Percentiles rank a stretch among this genome's conserved stretches.
These are phyloP conservation scores for Trichoderma sp. DNA, from an alignment of 2,329 filamentous ascomycete genomes.

Conservation along the genomic window DNA sequence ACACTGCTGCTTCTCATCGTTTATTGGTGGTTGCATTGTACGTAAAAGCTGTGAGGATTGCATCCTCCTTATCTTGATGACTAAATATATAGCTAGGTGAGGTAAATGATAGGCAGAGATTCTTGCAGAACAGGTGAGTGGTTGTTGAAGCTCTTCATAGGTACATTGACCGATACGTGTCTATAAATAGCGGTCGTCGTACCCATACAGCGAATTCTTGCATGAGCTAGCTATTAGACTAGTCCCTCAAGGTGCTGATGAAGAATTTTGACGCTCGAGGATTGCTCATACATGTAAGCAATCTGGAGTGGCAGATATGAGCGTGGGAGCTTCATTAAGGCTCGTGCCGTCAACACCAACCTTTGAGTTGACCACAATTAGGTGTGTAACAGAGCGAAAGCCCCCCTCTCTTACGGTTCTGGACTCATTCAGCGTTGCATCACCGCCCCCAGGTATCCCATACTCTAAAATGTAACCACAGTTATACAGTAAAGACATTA, in stretches of 20 bases:
- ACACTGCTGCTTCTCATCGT: background rate
- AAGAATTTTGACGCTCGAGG: background rate
- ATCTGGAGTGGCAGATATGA: background rate
- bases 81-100: background rate
- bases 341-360: background rate
- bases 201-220: background rate
- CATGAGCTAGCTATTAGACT: background rate
- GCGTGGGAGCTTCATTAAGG: background rate
- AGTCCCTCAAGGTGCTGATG: background rate
- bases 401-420: background rate
- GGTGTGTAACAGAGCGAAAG: background rate
- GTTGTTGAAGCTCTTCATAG: background rate
- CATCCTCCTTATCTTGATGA: background rate
- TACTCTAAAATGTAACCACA: background rate
- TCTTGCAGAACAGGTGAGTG: background rate
- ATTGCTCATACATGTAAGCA: background rate
- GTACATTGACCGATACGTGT: background rate
- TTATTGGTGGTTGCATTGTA: background rate
- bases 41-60: background rate
- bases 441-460: background rate
- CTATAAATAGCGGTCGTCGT: background rate
- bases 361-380: background rate
- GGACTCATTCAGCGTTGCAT: background rate
- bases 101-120: background rate
- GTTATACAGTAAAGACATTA: background rate